phyloP scores from a whole-genome alignment of 2,329 filamentous ascomycete genomes.

The Tolypocladium sp. region DNA sequence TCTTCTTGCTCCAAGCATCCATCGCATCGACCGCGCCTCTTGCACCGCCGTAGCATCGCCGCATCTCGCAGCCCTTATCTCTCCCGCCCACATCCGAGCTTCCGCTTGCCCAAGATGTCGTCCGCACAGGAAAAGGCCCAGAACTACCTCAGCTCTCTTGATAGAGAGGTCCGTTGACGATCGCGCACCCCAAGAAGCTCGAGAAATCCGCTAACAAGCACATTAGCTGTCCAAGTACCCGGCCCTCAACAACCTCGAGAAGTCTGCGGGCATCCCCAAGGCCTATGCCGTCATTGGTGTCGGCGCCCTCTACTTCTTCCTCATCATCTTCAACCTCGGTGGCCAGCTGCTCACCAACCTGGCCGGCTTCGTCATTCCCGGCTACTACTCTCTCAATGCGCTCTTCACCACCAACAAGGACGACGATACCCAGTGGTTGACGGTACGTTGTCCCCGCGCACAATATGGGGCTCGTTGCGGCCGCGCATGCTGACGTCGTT shows the following conservation, averaged over 20 bases:
- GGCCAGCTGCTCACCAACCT: constrained; percentile 83
- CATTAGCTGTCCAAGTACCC: constrained; percentile 76
- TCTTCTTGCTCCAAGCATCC: background rate
- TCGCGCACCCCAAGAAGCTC: background rate
- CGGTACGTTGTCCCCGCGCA: constrained; percentile 39
- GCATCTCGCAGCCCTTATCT: background rate
- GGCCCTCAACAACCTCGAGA: constrained; percentile 75
- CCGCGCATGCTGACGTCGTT: constrained; percentile 10
- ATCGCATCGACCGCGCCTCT: background rate
- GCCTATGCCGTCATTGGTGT: constrained; percentile 73
- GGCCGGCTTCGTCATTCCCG: constrained; percentile 73
- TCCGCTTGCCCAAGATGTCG: constrained; percentile 39
- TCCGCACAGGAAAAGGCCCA: constrained; percentile 67
- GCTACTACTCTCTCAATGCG: constrained; percentile 74
- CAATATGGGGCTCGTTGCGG: background rate
- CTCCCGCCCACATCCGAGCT: constrained; percentile 7
- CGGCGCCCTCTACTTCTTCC: constrained; percentile 75
- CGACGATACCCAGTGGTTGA: constrained; percentile 77
- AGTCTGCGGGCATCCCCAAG: constrained; percentile 74
- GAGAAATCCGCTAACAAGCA: constrained; percentile 8
- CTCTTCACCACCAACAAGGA: constrained; percentile 62
- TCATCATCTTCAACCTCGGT: constrained; percentile 87
- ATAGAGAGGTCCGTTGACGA: constrained; percentile 60
- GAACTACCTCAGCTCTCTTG: constrained; percentile 68
- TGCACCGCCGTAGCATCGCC: background rate